A percentile compares a stretch with the other conserved stretches of the same genome.
Evolutionary conservation across 1,284 basidiomycete species (phyloP).

Genomic region (Moniliella sp.): DNA sequence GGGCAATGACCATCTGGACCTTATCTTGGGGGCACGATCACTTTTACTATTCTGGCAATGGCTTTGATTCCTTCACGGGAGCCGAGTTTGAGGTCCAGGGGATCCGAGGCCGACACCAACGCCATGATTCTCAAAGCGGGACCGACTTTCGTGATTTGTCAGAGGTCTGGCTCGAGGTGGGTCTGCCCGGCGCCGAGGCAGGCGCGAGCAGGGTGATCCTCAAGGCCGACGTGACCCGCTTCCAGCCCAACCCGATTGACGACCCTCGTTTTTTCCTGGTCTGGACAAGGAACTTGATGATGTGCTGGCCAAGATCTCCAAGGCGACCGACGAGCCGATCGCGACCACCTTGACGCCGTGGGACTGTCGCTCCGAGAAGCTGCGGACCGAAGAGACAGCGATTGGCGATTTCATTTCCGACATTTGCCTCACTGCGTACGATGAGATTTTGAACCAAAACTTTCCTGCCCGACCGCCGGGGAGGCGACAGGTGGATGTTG

Average conservation of each 20-base stretch:
- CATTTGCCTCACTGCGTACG: conserved; percentile 61
- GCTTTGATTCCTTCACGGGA: conserved; percentile 62
- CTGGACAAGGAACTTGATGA: conserved; percentile 49
- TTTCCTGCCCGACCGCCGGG: neutral
- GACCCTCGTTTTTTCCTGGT: no score
- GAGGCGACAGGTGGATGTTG: conserved; percentile 46
- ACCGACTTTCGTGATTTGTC: conserved; percentile 74
- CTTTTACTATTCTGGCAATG: conserved; percentile 58
- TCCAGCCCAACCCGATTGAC: no score
- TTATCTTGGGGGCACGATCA: conserved; percentile 80
- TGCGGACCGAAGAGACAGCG: conserved; percentile 52
- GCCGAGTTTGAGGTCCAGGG: conserved; percentile 44
- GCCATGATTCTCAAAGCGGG: conserved; percentile 53
- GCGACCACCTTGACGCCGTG: conserved; percentile 50
- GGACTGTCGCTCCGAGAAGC: conserved; percentile 53
- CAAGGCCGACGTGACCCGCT: no score
- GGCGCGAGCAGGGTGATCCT: no score
- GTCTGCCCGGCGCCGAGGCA: no score
- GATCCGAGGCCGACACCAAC: conserved; percentile 48
- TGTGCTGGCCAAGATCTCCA: conserved; percentile 50
- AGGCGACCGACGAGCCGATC: conserved; percentile 44
- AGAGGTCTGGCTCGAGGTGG: conserved; percentile 47
- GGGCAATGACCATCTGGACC: conserved; percentile 37
- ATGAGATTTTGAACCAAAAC: no score
- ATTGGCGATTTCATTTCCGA: conserved; percentile 75